A percentile compares a stretch with the other conserved stretches of the same genome.
Evolutionary conservation across 1,284 basidiomycete genomes (phyloP).

Genomic region (Marasmius oreades): DNA sequence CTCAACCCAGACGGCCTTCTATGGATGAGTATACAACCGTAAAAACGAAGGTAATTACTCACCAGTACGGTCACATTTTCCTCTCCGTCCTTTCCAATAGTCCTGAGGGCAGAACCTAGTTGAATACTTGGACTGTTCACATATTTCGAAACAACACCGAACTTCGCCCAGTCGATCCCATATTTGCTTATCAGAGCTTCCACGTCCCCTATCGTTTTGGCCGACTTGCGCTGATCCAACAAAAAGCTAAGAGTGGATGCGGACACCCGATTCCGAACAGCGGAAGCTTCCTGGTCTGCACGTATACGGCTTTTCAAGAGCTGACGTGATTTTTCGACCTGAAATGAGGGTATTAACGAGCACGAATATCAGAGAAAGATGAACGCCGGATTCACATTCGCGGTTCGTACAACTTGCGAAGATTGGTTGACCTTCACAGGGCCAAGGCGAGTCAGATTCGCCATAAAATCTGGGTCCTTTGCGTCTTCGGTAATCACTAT

Average conservation of each 20-base stretch:
- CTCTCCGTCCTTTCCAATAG: constrained; percentile 53
- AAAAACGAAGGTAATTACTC: constrained; percentile 19
- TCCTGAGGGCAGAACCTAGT: constrained; percentile 43
- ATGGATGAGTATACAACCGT: not conserved
- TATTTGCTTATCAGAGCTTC: constrained; percentile 51
- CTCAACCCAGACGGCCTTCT: constrained; percentile 20
- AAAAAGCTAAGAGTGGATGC: constrained; percentile 56
- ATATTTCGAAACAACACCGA: constrained; percentile 56
- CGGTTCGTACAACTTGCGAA: constrained; percentile 52
- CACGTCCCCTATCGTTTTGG: constrained; percentile 40
- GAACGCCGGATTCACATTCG: constrained; percentile 30
- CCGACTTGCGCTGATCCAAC: constrained; percentile 64
- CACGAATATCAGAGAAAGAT: not conserved
- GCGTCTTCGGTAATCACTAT: constrained; percentile 70
- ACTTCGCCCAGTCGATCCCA: constrained; percentile 50
- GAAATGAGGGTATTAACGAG: constrained; percentile 10
- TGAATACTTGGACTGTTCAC: constrained; percentile 73
- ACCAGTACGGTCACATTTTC: constrained; percentile 61
- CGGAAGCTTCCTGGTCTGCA: constrained; percentile 54
- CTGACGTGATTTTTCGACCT: constrained; percentile 35
- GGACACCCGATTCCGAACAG: constrained; percentile 47
- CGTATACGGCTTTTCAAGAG: constrained; percentile 50
- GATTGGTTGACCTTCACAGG: constrained; percentile 71
- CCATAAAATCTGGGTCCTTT: constrained; percentile 72
- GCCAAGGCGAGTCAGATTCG: constrained; percentile 68